A percentile compares a stretch with the other conserved stretches of the same genome.
These are phyloP conservation scores for Oxytropis ochrocephala DNA, from an alignment of 306 rosid genomes.

Conservation along the genomic window DNA sequence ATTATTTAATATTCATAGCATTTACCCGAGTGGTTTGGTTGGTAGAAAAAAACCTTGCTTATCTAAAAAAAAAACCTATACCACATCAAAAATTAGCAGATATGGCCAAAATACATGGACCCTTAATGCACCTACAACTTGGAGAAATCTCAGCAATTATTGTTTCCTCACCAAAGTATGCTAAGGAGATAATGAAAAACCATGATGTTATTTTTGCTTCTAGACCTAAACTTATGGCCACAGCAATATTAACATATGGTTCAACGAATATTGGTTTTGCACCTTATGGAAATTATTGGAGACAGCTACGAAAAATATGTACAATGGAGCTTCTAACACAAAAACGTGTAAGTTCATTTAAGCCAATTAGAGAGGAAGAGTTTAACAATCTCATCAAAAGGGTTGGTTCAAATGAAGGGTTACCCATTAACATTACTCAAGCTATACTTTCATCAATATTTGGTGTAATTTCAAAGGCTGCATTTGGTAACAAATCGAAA, in stretches of 20 bases:
- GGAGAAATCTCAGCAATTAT: no score
- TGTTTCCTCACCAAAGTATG: no score
- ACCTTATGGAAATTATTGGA: no score
- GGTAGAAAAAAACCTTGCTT: no score
- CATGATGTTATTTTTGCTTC: slow-evolving; percentile 23
- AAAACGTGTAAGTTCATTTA: slow-evolving; percentile 16
- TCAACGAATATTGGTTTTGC: background rate
- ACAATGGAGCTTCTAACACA: slow-evolving; percentile 16
- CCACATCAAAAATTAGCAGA: slow-evolving; percentile 24
- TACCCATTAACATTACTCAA: slow-evolving; percentile 21
- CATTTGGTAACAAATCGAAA: slow-evolving; percentile 17
- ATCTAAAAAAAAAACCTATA: no score
- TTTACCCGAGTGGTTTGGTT: no score
- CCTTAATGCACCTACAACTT: slow-evolving; percentile 20
- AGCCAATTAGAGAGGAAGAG: slow-evolving; percentile 28
- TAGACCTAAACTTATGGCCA: slow-evolving; percentile 18
- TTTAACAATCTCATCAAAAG: background rate
- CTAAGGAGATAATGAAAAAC: slow-evolving; percentile 26
- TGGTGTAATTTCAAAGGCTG: slow-evolving; percentile 1
- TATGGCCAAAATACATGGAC: slow-evolving; percentile 23
- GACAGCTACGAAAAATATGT: no score
- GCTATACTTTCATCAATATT: background rate
- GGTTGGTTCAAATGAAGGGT: background rate
- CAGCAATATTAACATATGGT: background rate
- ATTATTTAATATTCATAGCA: no score